Conservation (phyloP, 495 filamentous ascomycete genomes). For the Podospora pseudoanserina region DNA sequence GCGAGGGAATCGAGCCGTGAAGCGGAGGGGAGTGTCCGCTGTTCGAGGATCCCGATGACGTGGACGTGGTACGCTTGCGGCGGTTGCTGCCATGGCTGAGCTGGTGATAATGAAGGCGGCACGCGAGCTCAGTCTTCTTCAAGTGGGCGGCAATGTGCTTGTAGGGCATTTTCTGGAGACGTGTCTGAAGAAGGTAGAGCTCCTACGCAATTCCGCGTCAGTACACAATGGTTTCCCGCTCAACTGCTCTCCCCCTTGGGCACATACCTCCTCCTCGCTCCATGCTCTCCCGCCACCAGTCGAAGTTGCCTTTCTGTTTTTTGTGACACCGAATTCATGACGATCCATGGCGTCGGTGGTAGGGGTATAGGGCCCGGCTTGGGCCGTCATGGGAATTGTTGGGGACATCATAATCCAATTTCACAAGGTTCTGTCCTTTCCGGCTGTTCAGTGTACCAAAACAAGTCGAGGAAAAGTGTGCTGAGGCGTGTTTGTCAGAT, state of each 20-base stretch:
- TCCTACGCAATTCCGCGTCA: slow-evolving; percentile 50
- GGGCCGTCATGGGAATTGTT: slow-evolving; percentile 45
- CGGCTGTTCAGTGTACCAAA: neutral
- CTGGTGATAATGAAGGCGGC: slow-evolving; percentile 80
- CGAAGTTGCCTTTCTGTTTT: slow-evolving; percentile 60
- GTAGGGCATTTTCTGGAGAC: slow-evolving; percentile 82
- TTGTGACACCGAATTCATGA: slow-evolving; percentile 53
- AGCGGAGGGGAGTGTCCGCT: slow-evolving; percentile 47
- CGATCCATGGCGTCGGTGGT: slow-evolving; percentile 49
- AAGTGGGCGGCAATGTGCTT: slow-evolving; percentile 81
- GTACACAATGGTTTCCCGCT: neutral
- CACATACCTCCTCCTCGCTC: slow-evolving; percentile 72
- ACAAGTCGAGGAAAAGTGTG: neutral
- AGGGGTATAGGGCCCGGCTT: slow-evolving; percentile 40
- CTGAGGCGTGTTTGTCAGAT: slow-evolving; percentile 9
- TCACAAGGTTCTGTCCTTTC: slow-evolving; percentile 14
- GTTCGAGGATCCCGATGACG: slow-evolving; percentile 54
- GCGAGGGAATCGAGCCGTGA: slow-evolving; percentile 43
- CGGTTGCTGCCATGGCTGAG: slow-evolving; percentile 76
- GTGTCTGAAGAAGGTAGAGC: slow-evolving; percentile 78
- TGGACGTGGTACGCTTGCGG: slow-evolving; percentile 61
- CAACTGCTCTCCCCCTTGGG: neutral
- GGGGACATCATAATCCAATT: slow-evolving; percentile 40
- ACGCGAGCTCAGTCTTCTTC: slow-evolving; percentile 82
- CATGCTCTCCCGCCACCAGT: slow-evolving; percentile 71